Percentiles rank a stretch among this genome's conserved stretches.
Conservation (phyloP, 2,329 filamentous ascomycete genomes). For the Sporothrix globosa region DNA sequence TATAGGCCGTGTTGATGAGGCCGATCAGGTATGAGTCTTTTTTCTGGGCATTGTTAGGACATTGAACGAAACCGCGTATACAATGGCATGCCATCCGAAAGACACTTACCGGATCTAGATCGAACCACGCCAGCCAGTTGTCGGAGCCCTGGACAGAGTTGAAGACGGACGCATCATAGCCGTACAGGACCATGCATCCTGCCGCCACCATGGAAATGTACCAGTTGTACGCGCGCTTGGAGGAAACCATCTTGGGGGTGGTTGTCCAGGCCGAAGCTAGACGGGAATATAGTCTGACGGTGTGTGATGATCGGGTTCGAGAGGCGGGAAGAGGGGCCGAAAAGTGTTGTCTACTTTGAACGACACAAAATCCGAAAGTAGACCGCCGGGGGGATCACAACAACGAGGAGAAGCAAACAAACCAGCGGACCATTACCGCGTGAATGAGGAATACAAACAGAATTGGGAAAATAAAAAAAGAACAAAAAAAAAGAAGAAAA, state of each 20-base stretch:
- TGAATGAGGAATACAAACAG: too few species aligned
- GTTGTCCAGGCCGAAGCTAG: not conserved
- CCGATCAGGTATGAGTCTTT: slow-evolving; percentile 52
- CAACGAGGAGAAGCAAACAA: too few species aligned
- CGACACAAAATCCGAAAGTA: not conserved
- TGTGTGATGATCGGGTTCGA: not conserved
- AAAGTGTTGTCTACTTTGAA: not conserved
- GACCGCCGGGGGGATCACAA: not conserved
- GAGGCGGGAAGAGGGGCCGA: not conserved
- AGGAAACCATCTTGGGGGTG: slow-evolving; percentile 38
- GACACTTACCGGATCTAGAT: slow-evolving; percentile 45
- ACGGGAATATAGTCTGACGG: not conserved
- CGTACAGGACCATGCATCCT: slow-evolving; percentile 75
- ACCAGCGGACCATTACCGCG: too few species aligned
- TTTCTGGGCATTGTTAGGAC: slow-evolving; percentile 39
- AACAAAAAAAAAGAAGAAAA: not conserved
- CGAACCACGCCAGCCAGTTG: slow-evolving; percentile 68
- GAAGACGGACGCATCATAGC: slow-evolving; percentile 74
- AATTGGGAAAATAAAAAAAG: not conserved
- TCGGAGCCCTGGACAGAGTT: slow-evolving; percentile 70
- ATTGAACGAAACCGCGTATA: not conserved
- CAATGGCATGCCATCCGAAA: too few species aligned
- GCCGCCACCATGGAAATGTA: slow-evolving; percentile 71
- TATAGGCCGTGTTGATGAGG: slow-evolving; percentile 69
- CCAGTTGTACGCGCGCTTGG: slow-evolving; percentile 41